These are phyloP conservation scores for Litchi chinensis DNA, from an alignment of 345 rosid genomes.

Conservation along the genomic window DNA sequence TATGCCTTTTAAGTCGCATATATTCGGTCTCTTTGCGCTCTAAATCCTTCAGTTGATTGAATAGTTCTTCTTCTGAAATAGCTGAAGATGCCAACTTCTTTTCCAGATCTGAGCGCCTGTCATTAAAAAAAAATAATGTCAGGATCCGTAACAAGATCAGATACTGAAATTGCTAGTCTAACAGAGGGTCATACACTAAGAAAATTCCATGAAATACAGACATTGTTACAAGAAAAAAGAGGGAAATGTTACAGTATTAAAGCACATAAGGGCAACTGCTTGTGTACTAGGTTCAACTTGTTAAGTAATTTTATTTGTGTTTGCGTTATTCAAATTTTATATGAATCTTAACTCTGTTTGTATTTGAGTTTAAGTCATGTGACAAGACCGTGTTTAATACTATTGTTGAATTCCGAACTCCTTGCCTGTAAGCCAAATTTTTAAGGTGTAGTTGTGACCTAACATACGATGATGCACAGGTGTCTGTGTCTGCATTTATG, in stretches of 20 bases:
- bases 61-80: conserved; percentile 74
- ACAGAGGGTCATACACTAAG: background rate
- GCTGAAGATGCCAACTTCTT: conserved; percentile 70
- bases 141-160: conserved; percentile 21
- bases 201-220: conserved; percentile 2
- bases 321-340: background rate
- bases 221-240: background rate
- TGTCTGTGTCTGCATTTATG: background rate
- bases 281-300: background rate
- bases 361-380: background rate
- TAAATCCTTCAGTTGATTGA: conserved; percentile 69
- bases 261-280: background rate
- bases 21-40: conserved; percentile 86
- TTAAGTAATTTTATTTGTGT: background rate
- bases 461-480: background rate
- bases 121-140: conserved; percentile 17
- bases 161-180: conserved; percentile 17
- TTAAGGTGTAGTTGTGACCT: background rate
- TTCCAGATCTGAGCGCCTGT: conserved; percentile 70
- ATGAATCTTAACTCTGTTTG: background rate
- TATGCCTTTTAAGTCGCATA: conserved; percentile 81
- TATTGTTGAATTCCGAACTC: background rate
- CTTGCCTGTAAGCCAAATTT: background rate
- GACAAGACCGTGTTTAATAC: background rate
- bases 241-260: background rate